phyloP scores from a whole-genome alignment of 2,329 filamentous ascomycete species.

The Lecanosticta acicola region DNA sequence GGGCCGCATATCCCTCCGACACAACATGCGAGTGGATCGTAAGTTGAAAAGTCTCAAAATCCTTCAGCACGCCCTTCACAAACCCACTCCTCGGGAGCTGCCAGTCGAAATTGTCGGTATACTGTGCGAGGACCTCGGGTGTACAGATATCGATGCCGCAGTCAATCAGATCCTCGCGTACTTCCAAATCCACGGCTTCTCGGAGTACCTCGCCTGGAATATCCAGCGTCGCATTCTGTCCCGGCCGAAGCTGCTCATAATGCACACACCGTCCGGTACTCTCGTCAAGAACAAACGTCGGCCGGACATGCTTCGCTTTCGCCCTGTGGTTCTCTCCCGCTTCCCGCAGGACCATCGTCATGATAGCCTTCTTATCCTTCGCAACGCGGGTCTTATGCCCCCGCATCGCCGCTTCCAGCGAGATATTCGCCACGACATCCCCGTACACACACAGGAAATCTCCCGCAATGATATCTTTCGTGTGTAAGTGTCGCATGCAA shows the following conservation, averaged over 20 bases:
- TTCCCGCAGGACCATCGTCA: constrained; percentile 88
- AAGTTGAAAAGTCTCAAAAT: constrained; percentile 95
- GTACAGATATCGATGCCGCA: constrained; percentile 97
- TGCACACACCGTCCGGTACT: constrained; percentile 77
- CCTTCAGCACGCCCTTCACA: constrained; percentile 85
- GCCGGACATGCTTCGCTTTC: constrained; percentile 67
- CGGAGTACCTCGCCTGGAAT: constrained; percentile 77
- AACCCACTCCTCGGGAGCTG: constrained; percentile 85
- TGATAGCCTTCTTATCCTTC: constrained; percentile 88
- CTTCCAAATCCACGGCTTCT: constrained; percentile 67
- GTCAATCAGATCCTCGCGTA: constrained; percentile 84
- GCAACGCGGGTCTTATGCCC: constrained; percentile 74
- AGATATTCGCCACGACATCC: constrained; percentile 83
- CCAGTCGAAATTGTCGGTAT: constrained; percentile 98
- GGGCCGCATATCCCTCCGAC: constrained; percentile 74
- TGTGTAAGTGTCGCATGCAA: constrained; percentile 88
- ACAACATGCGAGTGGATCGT: constrained; percentile 90
- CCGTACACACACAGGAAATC: constrained; percentile 93
- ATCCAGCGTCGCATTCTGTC: constrained; percentile 55
- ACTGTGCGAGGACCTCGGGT: constrained; percentile 86
- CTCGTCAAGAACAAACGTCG: constrained; percentile 81
- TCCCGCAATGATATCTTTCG: constrained; percentile 73
- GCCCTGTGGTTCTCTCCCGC: constrained; percentile 70
- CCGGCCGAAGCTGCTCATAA: constrained; percentile 82
- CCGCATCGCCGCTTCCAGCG: constrained; percentile 71